Evolutionary conservation across 163 green algal species (phyloP), one percentile per base, ranked within the genome.

Genomic region (Chlamydomonas reinhardtii): DNA sequence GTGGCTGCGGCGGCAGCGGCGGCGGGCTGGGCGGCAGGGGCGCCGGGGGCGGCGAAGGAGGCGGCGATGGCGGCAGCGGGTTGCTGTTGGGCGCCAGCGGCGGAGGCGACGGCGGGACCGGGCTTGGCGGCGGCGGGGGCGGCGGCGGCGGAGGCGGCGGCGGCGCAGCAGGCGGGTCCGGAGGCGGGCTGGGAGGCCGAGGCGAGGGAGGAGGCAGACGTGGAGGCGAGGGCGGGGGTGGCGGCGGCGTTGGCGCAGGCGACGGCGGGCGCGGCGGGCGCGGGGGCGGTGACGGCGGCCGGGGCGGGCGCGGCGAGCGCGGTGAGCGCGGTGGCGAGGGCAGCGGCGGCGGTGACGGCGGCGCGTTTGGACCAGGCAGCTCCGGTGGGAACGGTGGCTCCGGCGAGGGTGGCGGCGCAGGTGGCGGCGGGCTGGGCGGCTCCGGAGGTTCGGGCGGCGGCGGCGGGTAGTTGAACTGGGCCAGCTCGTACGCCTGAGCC

Each of bases 401-500:
- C 12, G 72, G 25, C 72, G 72, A 48, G 17, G 71, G 37, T 16
- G 37, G 48, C 9, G 43, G 73, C 2, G 14, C 0, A 31, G 73
- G 73, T 2, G 27, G 48, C 43, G 73, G 27, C 35, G 73, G 73
- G 19, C 24, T 34, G 0, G 72, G 72, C 72, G 43, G 72, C 48
- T 39, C 39, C 22, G 73, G 73, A 54, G 73, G 73, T 1, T 25
- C 25, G 16, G 73, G 73, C 48, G 52, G 73, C n/a, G 48, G 52
- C n/a, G 48, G 73, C 52, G 70, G 70, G 70, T 32, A 75, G 70
- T 75, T 59, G 35, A 75, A 75, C 22, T 54, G 29, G 20, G 19
- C 5, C 0, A 75, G 19, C 35, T 75, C 70, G 19, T 32, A 34
- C 29, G 70, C 35, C 35, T 75, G 70, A 0, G 35, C 70, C 9